Percentiles rank a stretch among this genome's conserved stretches.
These are phyloP conservation scores for Lindgomyces ingoldianus DNA, from an alignment of 495 filamentous ascomycete genomes.

Conservation along the genomic window DNA sequence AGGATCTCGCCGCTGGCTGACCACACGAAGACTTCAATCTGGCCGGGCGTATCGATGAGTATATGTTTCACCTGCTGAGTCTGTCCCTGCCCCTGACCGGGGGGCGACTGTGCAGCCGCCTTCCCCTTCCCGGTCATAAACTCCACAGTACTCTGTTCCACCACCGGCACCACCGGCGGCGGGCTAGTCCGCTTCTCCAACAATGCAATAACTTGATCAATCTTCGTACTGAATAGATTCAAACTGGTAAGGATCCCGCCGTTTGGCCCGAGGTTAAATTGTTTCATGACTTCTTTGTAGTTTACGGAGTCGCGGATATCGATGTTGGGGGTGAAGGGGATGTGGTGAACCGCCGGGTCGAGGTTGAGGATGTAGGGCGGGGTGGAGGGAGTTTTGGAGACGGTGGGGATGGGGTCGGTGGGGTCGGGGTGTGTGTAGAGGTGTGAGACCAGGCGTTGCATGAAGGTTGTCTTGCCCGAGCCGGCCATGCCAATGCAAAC, in stretches of 20 bases:
- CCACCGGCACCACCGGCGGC: conserved; percentile 2
- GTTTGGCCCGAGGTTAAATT: conserved; percentile 97
- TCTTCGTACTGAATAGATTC: conserved; percentile 95
- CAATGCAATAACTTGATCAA: conserved; percentile 87
- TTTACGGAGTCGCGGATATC: conserved; percentile 97
- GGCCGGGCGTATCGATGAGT: conserved; percentile 91
- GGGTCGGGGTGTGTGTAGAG: conserved; percentile 60
- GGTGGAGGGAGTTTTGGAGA: conserved; percentile 59
- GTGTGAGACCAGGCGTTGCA: conserved; percentile 93
- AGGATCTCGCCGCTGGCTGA: conserved; percentile 89
- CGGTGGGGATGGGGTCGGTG: conserved; percentile 10
- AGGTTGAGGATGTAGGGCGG: conserved; percentile 86
- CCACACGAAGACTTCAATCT: conserved; percentile 99
- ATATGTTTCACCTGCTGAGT: conserved; percentile 76
- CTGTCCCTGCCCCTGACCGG: conserved; percentile 41
- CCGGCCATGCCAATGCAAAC: conserved; percentile 98
- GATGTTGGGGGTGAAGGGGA: conserved; percentile 99
- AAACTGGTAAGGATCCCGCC: conserved; percentile 95
- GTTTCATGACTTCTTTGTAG: conserved; percentile 99
- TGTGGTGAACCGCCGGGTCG: conserved; percentile 87
- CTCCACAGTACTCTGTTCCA: conserved; percentile 25
- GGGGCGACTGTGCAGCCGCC: too few species aligned
- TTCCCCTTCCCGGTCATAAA: conserved; percentile 51
- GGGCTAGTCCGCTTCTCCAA: conserved; percentile 73
- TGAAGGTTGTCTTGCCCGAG: conserved; percentile 97